These are phyloP conservation scores for Ascochyta clinopodiicola DNA, from an alignment of 2,329 filamentous ascomycete genomes.

Conservation along the genomic window DNA sequence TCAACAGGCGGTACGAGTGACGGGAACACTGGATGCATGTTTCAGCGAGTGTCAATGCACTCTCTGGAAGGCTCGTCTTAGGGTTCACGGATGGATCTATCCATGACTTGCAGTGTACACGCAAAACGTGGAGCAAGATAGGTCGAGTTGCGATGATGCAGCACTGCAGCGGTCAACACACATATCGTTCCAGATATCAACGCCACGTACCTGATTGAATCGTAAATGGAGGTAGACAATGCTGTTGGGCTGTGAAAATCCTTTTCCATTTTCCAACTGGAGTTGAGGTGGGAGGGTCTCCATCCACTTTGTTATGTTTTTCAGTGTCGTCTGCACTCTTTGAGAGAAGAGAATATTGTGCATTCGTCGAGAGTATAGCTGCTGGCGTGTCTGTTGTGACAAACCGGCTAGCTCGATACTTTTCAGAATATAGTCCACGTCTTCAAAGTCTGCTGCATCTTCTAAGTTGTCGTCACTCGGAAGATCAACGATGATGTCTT, in stretches of 20 bases:
- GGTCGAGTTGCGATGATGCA: constrained; percentile 44
- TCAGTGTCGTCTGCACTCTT: constrained; percentile 47
- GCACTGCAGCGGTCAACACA: constrained; percentile 17
- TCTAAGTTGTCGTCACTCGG: constrained; percentile 47
- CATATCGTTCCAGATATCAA: not conserved
- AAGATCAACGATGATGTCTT: constrained; percentile 51
- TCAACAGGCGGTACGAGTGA: constrained; percentile 53
- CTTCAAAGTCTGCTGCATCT: constrained; percentile 43
- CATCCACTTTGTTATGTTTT: constrained; percentile 48
- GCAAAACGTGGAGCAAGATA: constrained; percentile 43
- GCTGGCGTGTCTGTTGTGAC: constrained; percentile 32
- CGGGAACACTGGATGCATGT: constrained; percentile 56
- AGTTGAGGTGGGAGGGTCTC: constrained; percentile 44
- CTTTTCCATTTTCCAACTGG: constrained; percentile 36
- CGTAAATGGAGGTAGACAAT: constrained; percentile 47
- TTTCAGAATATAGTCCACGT: constrained; percentile 48
- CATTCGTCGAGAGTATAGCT: constrained; percentile 38
- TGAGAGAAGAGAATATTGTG: constrained; percentile 40
- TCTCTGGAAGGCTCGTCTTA: constrained; percentile 24
- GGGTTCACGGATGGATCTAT: constrained; percentile 3
- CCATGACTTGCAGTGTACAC: constrained; percentile 21
- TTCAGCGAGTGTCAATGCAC: constrained; percentile 51
- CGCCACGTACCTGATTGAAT: constrained; percentile 38
- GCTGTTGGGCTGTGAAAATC: constrained; percentile 23
- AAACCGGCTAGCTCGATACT: constrained; percentile 50